Evolutionary conservation across 306 rosid genomes (phyloP).

Genomic region (Vigna mungo): DNA sequence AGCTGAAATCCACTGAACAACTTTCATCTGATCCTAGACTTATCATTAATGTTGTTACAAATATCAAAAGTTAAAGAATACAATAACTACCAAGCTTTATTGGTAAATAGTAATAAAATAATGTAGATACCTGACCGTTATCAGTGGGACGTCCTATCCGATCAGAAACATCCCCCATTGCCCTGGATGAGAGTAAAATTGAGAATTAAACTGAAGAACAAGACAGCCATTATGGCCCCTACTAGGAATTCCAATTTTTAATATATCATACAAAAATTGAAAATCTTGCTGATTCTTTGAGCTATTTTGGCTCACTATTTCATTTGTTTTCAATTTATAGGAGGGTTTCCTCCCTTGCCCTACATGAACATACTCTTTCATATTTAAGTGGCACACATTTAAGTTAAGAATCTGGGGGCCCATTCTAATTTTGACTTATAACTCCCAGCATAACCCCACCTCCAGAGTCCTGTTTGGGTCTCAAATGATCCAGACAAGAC

Average conservation of each 20-base stretch:
- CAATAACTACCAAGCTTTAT: conserved; percentile 12
- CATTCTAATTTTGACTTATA: conserved; percentile 9
- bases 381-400: not conserved
- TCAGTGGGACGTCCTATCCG: conserved; percentile 99
- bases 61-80: conserved; percentile 30
- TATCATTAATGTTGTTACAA: conserved; percentile 20
- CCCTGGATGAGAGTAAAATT: conserved; percentile 55
- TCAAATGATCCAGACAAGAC: conserved; percentile 8
- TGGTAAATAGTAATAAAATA: conserved; percentile 17
- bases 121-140: conserved; percentile 83
- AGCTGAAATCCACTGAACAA: conserved; percentile 28
- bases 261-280: not conserved
- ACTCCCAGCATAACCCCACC: not conserved
- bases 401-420: not conserved
- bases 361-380: not conserved
- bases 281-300: not conserved
- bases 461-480: not conserved
- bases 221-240: conserved; percentile 2
- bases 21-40: conserved; percentile 25
- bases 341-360: not conserved
- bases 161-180: conserved; percentile 99
- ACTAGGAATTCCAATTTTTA: conserved; percentile 3
- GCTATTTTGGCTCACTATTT: not conserved
- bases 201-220: conserved; percentile 23
- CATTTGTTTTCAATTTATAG: not conserved